Evolutionary conservation across 108 stramenopile genomes (phyloP).

Genomic region (Fragilaria crotonensis): DNA sequence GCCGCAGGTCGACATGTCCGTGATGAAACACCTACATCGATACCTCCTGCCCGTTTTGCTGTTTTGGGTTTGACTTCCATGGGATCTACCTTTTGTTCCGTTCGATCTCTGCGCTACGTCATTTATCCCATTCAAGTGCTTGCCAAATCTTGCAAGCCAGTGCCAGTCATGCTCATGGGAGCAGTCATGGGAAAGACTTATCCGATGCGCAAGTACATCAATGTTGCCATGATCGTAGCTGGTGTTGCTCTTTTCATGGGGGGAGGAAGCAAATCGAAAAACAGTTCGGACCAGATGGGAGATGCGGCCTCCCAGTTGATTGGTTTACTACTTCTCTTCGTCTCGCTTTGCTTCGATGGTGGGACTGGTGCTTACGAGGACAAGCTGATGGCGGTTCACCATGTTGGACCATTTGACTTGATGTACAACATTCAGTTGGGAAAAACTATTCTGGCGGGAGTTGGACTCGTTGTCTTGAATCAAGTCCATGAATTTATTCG

Average conservation of each 20-base stretch:
- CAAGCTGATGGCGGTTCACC: conserved; percentile 95
- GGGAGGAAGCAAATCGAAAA: conserved; percentile 38
- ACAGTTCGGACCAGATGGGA: conserved; percentile 23
- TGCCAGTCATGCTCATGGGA: conserved; percentile 98
- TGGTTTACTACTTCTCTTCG: conserved; percentile 87
- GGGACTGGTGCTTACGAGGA: conserved; percentile 99
- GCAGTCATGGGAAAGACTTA: conserved; percentile 93
- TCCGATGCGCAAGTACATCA: conserved; percentile 87
- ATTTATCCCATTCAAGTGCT: conserved; percentile 97
- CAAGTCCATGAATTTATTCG: conserved; percentile 89
- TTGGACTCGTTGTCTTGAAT: conserved; percentile 84
- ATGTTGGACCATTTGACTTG: conserved; percentile 95
- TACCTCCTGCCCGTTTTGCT: conserved; percentile 86
- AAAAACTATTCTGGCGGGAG: conserved; percentile 91
- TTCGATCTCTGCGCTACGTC: conserved; percentile 88
- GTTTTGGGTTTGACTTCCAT: conserved; percentile 91
- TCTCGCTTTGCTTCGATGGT: conserved; percentile 96
- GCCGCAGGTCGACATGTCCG: conserved; percentile 79
- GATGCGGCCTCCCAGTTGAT: conserved; percentile 65
- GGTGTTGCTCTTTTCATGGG: conserved; percentile 97
- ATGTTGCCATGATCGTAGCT: conserved; percentile 84
- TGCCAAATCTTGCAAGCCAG: conserved; percentile 97
- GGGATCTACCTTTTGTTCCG: conserved; percentile 94
- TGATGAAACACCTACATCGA: conserved; percentile 88
- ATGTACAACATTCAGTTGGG: conserved; percentile 99